phyloP scores from a whole-genome alignment of 805 yeast genomes.

The Lipomyces yamanashiensis region DNA sequence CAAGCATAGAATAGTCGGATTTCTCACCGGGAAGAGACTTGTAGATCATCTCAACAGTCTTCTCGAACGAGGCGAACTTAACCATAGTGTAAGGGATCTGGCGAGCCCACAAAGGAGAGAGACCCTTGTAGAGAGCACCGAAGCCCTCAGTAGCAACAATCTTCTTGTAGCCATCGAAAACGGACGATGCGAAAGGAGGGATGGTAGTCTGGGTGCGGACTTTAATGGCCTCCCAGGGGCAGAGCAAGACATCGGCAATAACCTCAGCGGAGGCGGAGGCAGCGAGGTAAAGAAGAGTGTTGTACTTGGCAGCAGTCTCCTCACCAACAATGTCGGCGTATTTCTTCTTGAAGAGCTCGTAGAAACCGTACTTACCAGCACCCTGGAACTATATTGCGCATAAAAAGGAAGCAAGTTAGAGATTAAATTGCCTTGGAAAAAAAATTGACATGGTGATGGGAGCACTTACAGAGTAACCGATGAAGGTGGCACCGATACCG shows the following conservation, averaged over 20 bases:
- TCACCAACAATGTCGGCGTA: slow-evolving; percentile 72
- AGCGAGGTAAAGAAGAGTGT: slow-evolving; percentile 73
- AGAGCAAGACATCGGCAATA: slow-evolving; percentile 83
- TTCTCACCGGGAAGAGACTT: slow-evolving; percentile 71
- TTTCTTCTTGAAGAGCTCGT: slow-evolving; percentile 84
- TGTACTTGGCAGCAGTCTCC: slow-evolving; percentile 61
- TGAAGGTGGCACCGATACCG: slow-evolving; percentile 88
- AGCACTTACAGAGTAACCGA: slow-evolving; percentile 70
- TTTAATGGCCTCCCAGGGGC: slow-evolving; percentile 95
- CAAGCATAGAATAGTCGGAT: slow-evolving; percentile 67
- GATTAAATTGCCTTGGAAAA: neutral
- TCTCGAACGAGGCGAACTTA: slow-evolving; percentile 93
- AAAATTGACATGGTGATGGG: neutral
- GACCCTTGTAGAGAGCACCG: slow-evolving; percentile 80
- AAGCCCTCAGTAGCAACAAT: slow-evolving; percentile 71
- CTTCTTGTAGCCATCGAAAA: slow-evolving; percentile 68
- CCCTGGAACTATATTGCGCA: slow-evolving; percentile 65
- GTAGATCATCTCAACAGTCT: slow-evolving; percentile 82
- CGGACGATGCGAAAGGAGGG: slow-evolving; percentile 76
- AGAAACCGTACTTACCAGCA: slow-evolving; percentile 95
- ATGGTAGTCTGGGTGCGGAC: slow-evolving; percentile 91
- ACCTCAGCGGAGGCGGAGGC: slow-evolving; percentile 96
- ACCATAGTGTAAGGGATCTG: slow-evolving; percentile 99
- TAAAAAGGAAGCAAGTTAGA: neutral
- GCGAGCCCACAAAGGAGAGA: slow-evolving; percentile 92